Percentiles rank a stretch among this genome's conserved stretches.
Evolutionary conservation across 176 grass and related monocot species (phyloP).

Genomic region (Olyra latifolia): DNA sequence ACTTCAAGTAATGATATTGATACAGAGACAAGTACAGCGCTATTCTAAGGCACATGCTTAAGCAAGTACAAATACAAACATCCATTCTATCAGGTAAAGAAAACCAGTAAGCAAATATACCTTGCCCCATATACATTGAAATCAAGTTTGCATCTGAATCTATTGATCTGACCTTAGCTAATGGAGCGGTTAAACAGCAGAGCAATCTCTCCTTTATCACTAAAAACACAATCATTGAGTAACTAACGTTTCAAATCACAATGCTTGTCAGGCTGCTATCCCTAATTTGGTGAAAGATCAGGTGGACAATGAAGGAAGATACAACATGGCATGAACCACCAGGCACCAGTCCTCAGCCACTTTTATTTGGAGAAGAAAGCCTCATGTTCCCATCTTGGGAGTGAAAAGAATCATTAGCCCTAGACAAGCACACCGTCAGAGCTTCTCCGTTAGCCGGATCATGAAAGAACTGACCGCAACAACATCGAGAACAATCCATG

Average conservation of each 20-base stretch:
- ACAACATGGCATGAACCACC: neutral
- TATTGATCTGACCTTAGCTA: constrained; percentile 19
- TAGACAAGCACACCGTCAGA: constrained; percentile 41
- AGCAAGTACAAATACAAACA: constrained; percentile 26
- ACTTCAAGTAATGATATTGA: neutral
- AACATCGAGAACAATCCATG: constrained; percentile 81
- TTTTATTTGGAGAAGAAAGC: constrained; percentile 18
- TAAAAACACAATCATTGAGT: neutral
- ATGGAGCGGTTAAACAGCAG: neutral
- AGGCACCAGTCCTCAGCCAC: neutral
- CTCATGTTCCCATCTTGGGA: neutral
- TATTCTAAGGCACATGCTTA: neutral
- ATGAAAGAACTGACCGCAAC: constrained; percentile 78
- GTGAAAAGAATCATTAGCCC: constrained; percentile 13
- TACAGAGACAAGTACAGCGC: constrained; percentile 16
- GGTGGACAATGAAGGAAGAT: constrained; percentile 7
- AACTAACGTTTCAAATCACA: constrained; percentile 18
- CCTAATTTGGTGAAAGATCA: constrained; percentile 12
- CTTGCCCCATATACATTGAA: constrained; percentile 18
- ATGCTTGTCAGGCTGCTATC: neutral
- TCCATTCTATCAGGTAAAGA: constrained; percentile 5
- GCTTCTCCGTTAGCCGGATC: constrained; percentile 78
- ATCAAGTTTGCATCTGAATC: constrained; percentile 32
- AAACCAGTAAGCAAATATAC: constrained; percentile 36
- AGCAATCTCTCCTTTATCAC: neutral